Base-by-base conservation (phyloP, 148 eudicot species). In the Linanthus parryae region DNA sequence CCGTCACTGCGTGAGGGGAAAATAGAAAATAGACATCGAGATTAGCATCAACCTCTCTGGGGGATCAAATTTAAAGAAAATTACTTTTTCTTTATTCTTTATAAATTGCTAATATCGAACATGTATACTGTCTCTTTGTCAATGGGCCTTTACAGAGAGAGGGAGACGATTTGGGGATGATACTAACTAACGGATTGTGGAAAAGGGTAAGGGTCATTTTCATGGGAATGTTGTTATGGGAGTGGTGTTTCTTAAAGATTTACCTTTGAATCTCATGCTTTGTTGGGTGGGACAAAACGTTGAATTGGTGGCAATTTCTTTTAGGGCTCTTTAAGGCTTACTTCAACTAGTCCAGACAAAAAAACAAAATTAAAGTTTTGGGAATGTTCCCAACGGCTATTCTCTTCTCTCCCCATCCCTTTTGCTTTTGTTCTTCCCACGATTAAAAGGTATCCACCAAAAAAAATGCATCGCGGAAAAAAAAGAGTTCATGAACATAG, bases 201-300 rank as follows among this genome's bases (percentile, higher is more conserved):
- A 59, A 52, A 66, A 59, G 64, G 27, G 59, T 58, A 45, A 47
- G 47, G 53, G 20, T 16, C 15, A 33, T 35, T 52, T 35, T 52
- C 44, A 42, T 21, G 33, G 15, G 58, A 8, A 18, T 50, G 17
- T 21, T 11, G 3, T 23, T 40, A 3, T 37, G 60, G n/a, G n/a
- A n/a, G n/a, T n/a, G n/a, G n/a, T n/a, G n/a, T n/a, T n/a, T 38
- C 47, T 33, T 30, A 8, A 23, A 43, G 29, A 7, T 45, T 46
- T 55, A n/a, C n/a, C 60, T 66, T 66, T 59, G 71, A 59, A 66
- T 59, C 71, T 66, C 71, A 59, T 59, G 70, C 64, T 52, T 56
- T 56, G 61, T 22, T 25, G 35, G 51, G 52, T 21, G 18, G 17
- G 18, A n/a, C 19, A 27, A 63, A 58, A 43, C 44, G 43, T 57